phyloP scores from a whole-genome alignment of 192 early-diverging fungal species.

The Coemansia reversa region DNA sequence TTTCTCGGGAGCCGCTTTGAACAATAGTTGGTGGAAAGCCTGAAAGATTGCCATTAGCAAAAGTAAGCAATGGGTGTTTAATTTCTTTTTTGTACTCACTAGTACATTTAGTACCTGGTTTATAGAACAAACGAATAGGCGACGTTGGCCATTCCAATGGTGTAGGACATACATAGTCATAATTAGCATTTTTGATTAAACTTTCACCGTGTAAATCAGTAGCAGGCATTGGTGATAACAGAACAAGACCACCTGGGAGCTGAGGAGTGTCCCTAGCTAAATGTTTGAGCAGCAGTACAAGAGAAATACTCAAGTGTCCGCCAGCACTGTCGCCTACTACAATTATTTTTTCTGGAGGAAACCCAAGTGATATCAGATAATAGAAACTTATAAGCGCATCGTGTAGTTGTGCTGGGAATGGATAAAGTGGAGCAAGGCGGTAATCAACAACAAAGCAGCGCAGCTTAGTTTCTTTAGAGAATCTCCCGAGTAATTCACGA shows the following conservation, averaged over 20 bases:
- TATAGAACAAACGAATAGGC: constrained; percentile 24
- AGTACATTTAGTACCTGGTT: constrained; percentile 19
- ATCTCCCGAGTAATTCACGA: constrained; percentile 4
- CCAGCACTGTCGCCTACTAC: constrained; percentile 40
- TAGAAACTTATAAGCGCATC: constrained; percentile 24
- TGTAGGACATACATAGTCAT: constrained; percentile 22
- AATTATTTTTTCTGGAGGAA: constrained; percentile 16
- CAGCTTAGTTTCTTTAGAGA: background rate
- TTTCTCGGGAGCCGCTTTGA: constrained; percentile 16
- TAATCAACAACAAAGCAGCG: constrained; percentile 29
- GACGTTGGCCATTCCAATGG: constrained; percentile 23
- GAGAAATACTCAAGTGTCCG: constrained; percentile 19
- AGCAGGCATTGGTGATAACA: constrained; percentile 16
- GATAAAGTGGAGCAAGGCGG: constrained; percentile 31
- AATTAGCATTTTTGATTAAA: constrained; percentile 1
- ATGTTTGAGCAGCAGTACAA: constrained; percentile 17
- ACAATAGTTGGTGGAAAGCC: constrained; percentile 37
- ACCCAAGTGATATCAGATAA: constrained; percentile 20
- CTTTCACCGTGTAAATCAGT: constrained; percentile 10
- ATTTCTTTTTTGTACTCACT: constrained; percentile 19
- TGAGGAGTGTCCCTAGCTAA: background rate
- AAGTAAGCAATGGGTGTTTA: constrained; percentile 19
- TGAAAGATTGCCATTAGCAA: constrained; percentile 14
- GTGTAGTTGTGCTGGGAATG: constrained; percentile 38
- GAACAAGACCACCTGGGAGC: constrained; percentile 3